Base-by-base conservation (phyloP, 164 flowering plant species). In the Kingdonia uniflora region DNA sequence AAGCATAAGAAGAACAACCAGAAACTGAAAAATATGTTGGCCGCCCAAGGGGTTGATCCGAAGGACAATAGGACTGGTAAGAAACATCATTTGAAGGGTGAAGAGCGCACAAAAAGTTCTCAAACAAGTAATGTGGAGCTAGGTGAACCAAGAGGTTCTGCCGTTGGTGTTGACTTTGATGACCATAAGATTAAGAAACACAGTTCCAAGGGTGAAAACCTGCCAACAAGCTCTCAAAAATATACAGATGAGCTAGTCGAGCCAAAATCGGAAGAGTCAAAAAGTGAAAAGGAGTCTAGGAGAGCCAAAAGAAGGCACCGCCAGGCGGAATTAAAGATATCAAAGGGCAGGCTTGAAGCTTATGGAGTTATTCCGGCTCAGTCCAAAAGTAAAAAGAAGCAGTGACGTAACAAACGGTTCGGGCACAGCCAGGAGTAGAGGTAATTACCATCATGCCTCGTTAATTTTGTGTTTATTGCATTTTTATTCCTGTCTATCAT, bases 331-430 rank as follows among this genome's bases (percentile, higher is more conserved):
- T 69, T 71, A 8, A 82, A 81, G 43, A 43, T 80, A 44, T 68
- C 95, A 16, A 54, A 62, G 7, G 50, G 68, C 0, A 75, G 91
- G 64, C 76, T 65, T n/a, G 19, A 40, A 49, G 82, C 80, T 14
- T 88, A 81, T 70, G 87, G 82, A 57, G 70, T 71, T 58, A 57
- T 69, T 6, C 57, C 78, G 14, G 17, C 74, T 11, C 65, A 73
- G 40, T 14, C 85, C 8, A 80, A 67, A 61, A 60, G 41, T 2
- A 75, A 71, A 64, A 55, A 55, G 43, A 78, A 76, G 47, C 64
- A 65, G 42, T 73, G 63, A 72, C 35, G 35, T 37, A 14, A 11
- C 15, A 13, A 41, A 12, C 17, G 38, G 8, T 51, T 25, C 19
- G 20, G 40, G 51, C 11, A 6, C 49, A 22, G 4, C 11, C 45